Conservation (phyloP, 495 filamentous ascomycete genomes). For the Xylaria nigripes region DNA sequence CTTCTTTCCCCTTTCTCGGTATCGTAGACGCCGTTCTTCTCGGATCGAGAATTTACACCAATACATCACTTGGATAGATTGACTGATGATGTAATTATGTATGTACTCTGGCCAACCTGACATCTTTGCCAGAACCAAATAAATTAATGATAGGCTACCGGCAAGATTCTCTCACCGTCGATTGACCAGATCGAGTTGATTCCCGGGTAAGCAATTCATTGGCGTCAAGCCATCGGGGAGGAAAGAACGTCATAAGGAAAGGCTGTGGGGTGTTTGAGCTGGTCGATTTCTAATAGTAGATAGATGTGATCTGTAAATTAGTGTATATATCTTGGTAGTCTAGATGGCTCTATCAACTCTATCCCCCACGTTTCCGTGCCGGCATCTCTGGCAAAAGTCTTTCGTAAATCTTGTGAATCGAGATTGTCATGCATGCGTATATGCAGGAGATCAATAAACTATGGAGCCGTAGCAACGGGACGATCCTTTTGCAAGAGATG, state of each 20-base stretch:
- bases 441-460: conserved; percentile 2
- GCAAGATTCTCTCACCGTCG: not conserved
- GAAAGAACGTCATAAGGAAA: not conserved
- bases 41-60: no score
- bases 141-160: no score
- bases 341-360: conserved; percentile 3
- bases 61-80: no score
- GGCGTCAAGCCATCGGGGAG: not conserved
- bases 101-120: no score
- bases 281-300: not conserved
- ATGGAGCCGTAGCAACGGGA: conserved; percentile 4
- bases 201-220: not conserved
- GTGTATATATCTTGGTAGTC: not conserved
- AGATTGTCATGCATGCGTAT: not conserved
- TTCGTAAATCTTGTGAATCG: not conserved
- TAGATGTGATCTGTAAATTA: not conserved
- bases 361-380: not conserved
- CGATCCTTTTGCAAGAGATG: not conserved
- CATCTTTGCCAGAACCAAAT: no score
- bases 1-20: not conserved
- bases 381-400: not conserved
- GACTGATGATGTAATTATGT: no score
- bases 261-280: not conserved
- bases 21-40: no score
- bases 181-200: not conserved